phyloP scores from a whole-genome alignment of 2,329 filamentous ascomycete species.

The Claviceps humidiphila region DNA sequence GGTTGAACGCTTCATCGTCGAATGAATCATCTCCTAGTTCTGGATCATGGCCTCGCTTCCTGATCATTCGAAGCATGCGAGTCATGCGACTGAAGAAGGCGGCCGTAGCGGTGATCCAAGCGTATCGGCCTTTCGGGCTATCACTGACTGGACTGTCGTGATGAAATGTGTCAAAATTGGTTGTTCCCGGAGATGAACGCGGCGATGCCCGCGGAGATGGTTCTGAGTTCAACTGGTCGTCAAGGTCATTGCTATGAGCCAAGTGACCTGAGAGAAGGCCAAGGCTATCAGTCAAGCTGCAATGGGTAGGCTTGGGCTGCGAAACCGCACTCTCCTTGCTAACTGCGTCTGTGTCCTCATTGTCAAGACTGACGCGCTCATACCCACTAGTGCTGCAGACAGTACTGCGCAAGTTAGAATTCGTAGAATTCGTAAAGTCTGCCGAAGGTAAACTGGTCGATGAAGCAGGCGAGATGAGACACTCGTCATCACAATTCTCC shows the following conservation, averaged over 20 bases:
- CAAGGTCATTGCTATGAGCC: neutral
- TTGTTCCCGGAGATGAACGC: neutral
- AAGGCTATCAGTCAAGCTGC: neutral
- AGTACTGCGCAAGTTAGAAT: neutral
- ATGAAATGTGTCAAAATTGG: neutral
- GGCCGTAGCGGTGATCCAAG: neutral
- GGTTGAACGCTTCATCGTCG: conserved; percentile 17
- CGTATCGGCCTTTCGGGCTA: neutral
- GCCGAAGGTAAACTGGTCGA: neutral
- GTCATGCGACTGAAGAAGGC: neutral
- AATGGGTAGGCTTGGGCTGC: neutral
- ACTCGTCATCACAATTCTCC: neutral
- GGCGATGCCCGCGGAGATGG: neutral
- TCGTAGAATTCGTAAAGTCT: neutral
- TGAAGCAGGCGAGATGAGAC: neutral
- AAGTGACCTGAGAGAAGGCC: neutral
- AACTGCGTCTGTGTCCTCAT: neutral
- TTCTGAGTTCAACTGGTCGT: neutral
- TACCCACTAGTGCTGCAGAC: neutral
- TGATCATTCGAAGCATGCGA: too few species aligned
- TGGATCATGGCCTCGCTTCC: neutral
- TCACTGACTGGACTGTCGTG: neutral
- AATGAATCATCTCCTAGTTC: neutral
- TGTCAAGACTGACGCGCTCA: neutral
- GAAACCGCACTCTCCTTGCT: neutral